Base-by-base conservation (phyloP, 2,329 filamentous ascomycete species). In the Botrytis deweyae region DNA sequence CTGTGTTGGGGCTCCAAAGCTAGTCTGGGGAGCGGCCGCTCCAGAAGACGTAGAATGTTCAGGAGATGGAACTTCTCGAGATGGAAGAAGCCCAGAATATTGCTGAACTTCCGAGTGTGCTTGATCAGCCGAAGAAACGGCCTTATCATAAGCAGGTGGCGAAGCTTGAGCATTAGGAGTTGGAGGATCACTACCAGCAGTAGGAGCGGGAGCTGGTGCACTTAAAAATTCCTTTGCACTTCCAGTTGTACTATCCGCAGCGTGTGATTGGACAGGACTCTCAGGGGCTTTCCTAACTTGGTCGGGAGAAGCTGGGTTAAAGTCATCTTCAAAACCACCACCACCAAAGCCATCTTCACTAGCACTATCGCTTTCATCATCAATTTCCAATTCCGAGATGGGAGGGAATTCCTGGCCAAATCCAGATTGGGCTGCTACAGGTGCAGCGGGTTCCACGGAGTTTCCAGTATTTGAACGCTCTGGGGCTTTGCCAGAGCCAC, bases 381-480 rank as follows among this genome's bases (percentile, higher is more conserved):
- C 92, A 44, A 90, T 88, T 75, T 93, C 92, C 74, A 98, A 84
- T 81, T 95, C 93, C n/a, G 92, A 91, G 75, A 98, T 97, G 0
- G 95, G 96, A 46, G 96, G 96, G 80, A 98, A 98, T 81, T 98
- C 96, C 36, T 89, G 87, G 80, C 90, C 88, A 78, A 93, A 92
- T 61, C 82, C 84, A 72, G 83, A 85, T 4, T 87, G 81, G 33
- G 84, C 84, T 2, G 84, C 80, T 75, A 87, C 87, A 55, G 82
- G 80, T 58, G 14, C 29, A 29, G 61, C 1, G 22, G 85, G 84
- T 29, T 83, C 78, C 40, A 78, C 77, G 49, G 82, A 79, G 29
- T 77, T 82, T 10, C 76, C 78, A 65, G 80, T 86, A 71, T 84
- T 84, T 75, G 85, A 86, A 68, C 81, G 82, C 78, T 88, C 88